Base-by-base conservation (phyloP, 129 eudicot genomes). In the Tagetes erecta region DNA sequence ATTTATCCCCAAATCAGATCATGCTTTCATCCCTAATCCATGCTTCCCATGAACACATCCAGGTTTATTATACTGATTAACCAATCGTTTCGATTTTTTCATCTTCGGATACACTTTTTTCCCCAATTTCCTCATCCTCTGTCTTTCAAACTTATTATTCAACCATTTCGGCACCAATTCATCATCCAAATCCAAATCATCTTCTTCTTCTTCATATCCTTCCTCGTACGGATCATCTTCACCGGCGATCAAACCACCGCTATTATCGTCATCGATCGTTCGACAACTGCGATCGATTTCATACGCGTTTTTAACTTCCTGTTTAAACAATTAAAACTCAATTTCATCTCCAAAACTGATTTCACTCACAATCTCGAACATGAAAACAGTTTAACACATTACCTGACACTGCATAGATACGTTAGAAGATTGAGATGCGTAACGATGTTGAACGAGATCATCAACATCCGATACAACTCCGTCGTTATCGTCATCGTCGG, bases 41-140 rank as follows among this genome's bases (percentile, higher is more conserved):
- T 84, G 93, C 80, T 90, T 90, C 0, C 90, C 96, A 40, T 77
- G 82, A 73, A 81, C 82, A 70, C 86, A 86, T 2, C 92, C 96
- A 27, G 90, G 86, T 74, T 77, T 82, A 9, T 73, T 87, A 45
- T 68, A 74, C 53, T 55, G 67, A 67, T 84, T 83, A 1, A 85
- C 76, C 83, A 83, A 33, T 64, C 81, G 75, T 68, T 88, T 93
- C 0, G 89, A 70, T 42, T 78, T 92, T 45, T 71, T 76, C 79
- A 73, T 65, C 81, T 79, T 93, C 2, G 86, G 71, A 53, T 71
- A 78, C 6, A 72, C 84, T 70, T 83, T 87, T 65, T 93, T 90
- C 92, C 96, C 98, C 85, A 86, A 72, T 78, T 90, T 92, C 86
- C 83, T 87, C 71, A 92, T 86, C 85, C 96, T 81, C 53, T 89